Evolutionary conservation across 2,329 filamentous ascomycete genomes (phyloP).

Genomic region (Aspergillus sp.): DNA sequence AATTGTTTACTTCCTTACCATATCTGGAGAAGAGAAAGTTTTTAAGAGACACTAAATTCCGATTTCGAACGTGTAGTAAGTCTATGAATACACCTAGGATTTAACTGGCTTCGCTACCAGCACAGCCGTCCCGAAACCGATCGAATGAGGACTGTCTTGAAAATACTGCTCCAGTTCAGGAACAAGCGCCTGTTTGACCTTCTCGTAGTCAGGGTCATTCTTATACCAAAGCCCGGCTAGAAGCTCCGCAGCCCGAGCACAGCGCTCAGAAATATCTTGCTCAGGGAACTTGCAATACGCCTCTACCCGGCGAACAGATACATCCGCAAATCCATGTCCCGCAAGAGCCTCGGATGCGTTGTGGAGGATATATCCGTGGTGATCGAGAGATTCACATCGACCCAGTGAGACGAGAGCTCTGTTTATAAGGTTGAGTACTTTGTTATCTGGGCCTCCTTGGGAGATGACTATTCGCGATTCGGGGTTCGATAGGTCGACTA

Average conservation of each 20-base stretch:
- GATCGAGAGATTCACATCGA: neutral
- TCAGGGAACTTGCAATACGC: neutral
- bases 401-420: too few species aligned
- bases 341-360: neutral
- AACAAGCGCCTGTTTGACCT: too few species aligned
- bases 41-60: too few species aligned
- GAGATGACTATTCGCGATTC: neutral
- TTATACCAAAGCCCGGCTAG: neutral
- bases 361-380: slow-evolving; percentile 1
- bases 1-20: too few species aligned
- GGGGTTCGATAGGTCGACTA: neutral
- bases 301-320: neutral
- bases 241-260: neutral
- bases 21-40: too few species aligned
- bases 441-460: slow-evolving; percentile 3
- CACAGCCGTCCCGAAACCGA: too few species aligned
- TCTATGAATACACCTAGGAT: too few species aligned
- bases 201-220: too few species aligned
- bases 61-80: too few species aligned
- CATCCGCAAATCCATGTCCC: neutral
- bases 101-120: too few species aligned
- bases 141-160: too few species aligned
- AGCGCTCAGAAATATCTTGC: neutral
- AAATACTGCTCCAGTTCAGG: too few species aligned
- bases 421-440: neutral